Percentiles rank a stretch among this genome's conserved stretches.
These are phyloP conservation scores for Fraxinus sp. DNA, from an alignment of 305 asterid species.

Conservation along the genomic window DNA sequence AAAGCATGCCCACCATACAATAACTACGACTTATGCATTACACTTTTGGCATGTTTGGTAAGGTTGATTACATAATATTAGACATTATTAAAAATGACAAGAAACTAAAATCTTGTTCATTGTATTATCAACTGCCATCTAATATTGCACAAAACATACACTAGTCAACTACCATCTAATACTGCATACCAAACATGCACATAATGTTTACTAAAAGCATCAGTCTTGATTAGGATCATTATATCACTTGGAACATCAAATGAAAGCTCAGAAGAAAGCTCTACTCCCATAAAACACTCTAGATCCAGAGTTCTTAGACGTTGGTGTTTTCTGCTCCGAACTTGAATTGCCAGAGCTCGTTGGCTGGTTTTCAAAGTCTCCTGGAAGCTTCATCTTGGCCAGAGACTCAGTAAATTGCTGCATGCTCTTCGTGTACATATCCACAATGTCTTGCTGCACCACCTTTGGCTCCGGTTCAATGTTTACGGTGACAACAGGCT, in stretches of 20 bases:
- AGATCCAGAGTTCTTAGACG: constrained; percentile 41
- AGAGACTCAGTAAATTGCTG: constrained; percentile 58
- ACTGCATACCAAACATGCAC: neutral
- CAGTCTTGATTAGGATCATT: neutral
- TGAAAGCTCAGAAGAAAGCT: constrained; percentile 50
- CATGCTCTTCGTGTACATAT: constrained; percentile 63
- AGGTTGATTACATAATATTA: neutral
- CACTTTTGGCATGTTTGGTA: neutral
- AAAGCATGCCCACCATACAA: constrained; percentile 32
- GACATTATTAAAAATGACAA: neutral
- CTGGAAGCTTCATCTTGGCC: constrained; percentile 57
- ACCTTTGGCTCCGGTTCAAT: constrained; percentile 39
- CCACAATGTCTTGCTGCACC: constrained; percentile 60
- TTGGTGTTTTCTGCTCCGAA: constrained; percentile 38
- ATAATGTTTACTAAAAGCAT: constrained; percentile 35
- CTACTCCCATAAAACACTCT: constrained; percentile 55
- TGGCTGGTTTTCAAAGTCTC: constrained; percentile 41
- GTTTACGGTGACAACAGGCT: constrained; percentile 35
- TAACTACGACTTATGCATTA: constrained; percentile 27
- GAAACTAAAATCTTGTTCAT: neutral
- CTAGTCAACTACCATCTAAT: neutral
- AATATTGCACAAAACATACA: neutral
- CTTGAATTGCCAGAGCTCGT: constrained; percentile 43
- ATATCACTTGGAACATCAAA: neutral
- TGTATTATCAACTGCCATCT: neutral